Evolutionary conservation across 352 stramenopile genomes (phyloP).

Genomic region (Pilasporangium apinafurcum): DNA sequence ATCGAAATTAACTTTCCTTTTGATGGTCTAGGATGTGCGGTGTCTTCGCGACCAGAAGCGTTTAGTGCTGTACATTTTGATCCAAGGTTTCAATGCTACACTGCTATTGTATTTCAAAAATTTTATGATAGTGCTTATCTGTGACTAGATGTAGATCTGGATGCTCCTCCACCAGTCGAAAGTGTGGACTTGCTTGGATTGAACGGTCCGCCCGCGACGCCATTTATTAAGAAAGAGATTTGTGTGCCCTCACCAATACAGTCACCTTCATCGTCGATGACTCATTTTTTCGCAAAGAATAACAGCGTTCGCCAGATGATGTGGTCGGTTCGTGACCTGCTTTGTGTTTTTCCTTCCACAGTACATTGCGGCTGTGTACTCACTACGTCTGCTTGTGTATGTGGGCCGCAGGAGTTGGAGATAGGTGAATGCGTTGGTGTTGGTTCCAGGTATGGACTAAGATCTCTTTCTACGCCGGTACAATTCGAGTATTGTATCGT

Average conservation of each 20-base stretch:
- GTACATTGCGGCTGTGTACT: not conserved
- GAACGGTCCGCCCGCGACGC: not conserved
- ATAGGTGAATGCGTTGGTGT: conserved; percentile 52
- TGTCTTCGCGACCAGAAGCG: conserved; percentile 7
- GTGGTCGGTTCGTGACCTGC: conserved; percentile 10
- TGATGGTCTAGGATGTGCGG: conserved; percentile 10
- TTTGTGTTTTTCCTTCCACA: not conserved
- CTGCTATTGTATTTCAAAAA: not conserved
- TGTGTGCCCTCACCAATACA: not conserved
- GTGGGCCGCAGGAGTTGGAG: conserved; percentile 26
- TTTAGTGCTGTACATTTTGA: conserved; percentile 5
- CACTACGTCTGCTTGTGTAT: not conserved
- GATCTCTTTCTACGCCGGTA: too few relatives aligned
- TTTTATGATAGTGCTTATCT: not conserved
- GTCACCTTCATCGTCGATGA: conserved; percentile 1
- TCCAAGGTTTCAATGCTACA: conserved; percentile 5
- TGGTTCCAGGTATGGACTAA: conserved; percentile 61
- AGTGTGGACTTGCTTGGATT: conserved; percentile 27
- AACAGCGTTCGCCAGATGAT: conserved; percentile 20
- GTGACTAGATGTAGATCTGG: not conserved
- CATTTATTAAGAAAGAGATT: not conserved
- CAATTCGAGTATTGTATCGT: too few relatives aligned
- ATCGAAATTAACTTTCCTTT: not conserved
- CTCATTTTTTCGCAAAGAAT: conserved; percentile 14
- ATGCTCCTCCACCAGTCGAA: too few relatives aligned